Conservation (phyloP, 257 asterid genomes). For the Nicotiana noctiflora region DNA sequence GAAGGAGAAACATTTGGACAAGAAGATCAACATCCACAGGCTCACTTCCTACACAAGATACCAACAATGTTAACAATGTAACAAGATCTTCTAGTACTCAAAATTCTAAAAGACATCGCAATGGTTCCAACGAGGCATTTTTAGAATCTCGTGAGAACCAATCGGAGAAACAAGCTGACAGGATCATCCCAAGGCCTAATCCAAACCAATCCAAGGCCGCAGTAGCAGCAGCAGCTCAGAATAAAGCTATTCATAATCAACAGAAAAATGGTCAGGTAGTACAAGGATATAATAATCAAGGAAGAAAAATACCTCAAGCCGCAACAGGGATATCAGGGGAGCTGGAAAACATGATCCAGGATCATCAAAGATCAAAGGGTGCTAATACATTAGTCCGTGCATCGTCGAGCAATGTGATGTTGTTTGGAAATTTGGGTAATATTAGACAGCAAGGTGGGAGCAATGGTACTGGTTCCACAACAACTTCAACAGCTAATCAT, state of each 20-base stretch:
- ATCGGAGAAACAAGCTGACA: conserved; percentile 23
- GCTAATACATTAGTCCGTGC: conserved; percentile 52
- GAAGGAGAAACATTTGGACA: conserved; percentile 50
- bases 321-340: conserved; percentile 54
- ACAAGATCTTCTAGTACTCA: conserved; percentile 32
- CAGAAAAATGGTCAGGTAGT: conserved; percentile 9
- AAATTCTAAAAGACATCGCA: conserved; percentile 15
- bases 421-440: conserved; percentile 55
- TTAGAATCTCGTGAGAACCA: conserved; percentile 1
- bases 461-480: background rate
- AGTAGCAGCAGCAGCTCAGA: conserved; percentile 22
- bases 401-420: conserved; percentile 68
- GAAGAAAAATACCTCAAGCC: conserved; percentile 33
- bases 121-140: conserved; percentile 19
- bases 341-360: conserved; percentile 65
- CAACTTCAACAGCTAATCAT: conserved; percentile 12
- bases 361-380: conserved; percentile 54
- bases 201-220: conserved; percentile 40
- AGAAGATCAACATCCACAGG: conserved; percentile 47
- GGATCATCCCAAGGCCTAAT: conserved; percentile 57
- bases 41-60: conserved; percentile 27
- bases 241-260: conserved; percentile 2
- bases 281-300: conserved; percentile 26
- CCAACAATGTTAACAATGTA: background rate
- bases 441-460: conserved; percentile 45